Conservation (phyloP, 441 rosid species). For the Populus hybrid region DNA sequence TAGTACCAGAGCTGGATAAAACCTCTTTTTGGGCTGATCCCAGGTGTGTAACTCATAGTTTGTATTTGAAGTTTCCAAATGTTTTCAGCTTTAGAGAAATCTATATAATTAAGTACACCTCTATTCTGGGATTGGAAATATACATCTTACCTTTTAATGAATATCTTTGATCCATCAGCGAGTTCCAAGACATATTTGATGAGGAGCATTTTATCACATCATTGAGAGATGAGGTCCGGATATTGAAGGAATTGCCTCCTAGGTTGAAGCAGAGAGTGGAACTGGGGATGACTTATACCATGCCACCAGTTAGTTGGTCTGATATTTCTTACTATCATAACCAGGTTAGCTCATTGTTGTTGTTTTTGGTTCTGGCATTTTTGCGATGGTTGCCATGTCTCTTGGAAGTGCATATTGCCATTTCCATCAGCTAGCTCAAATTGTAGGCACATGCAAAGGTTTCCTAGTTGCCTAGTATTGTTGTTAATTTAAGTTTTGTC, state of each 20-base stretch:
- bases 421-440: not conserved
- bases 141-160: not conserved
- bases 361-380: not conserved
- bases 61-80: not conserved
- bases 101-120: not conserved
- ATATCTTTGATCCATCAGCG: constrained; percentile 15
- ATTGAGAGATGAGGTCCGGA: too few species aligned
- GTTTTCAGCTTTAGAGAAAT: not conserved
- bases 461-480: not conserved
- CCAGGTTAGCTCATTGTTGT: constrained; percentile 44
- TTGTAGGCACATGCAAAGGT: not conserved
- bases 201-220: too few species aligned
- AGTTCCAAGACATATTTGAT: too few species aligned
- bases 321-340: constrained; percentile 78
- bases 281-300: too few species aligned
- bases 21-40: constrained; percentile 95
- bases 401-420: not conserved
- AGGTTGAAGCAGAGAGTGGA: too few species aligned
- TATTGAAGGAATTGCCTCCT: too few species aligned
- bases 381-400: not conserved
- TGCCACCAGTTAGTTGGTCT: constrained; percentile 56
- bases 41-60: constrained; percentile 42
- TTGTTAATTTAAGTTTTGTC: not conserved
- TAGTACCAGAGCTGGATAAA: constrained; percentile 90
- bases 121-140: not conserved